A percentile compares a stretch with the other conserved stretches of the same genome.
Evolutionary conservation across 1,139 yeast genomes (phyloP).

Genomic region (Fermentozyma sake): DNA sequence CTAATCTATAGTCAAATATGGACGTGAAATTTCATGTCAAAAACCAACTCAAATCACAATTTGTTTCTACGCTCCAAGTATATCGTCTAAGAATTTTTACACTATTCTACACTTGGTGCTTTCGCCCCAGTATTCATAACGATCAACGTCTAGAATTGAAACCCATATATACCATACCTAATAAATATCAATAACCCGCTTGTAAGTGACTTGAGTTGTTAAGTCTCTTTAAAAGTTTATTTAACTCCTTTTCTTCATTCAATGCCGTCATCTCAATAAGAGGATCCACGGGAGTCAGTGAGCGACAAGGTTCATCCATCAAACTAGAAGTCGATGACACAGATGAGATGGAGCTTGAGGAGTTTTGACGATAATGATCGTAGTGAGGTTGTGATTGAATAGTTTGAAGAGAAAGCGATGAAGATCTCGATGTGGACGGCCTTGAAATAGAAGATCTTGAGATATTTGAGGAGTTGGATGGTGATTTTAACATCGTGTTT

Average conservation of each 20-base stretch:
- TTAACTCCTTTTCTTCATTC: conserved; percentile 38
- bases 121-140: too few relatives aligned
- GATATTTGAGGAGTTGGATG: conserved; percentile 6
- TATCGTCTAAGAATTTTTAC: too few relatives aligned
- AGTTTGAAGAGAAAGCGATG: conserved; percentile 5
- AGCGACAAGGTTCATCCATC: conserved; percentile 5
- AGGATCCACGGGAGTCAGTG: conserved; percentile 27
- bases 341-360: conserved; percentile 22
- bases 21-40: too few relatives aligned
- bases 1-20: too few relatives aligned
- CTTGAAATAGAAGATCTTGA: conserved; percentile 2
- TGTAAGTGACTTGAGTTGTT: conserved; percentile 7
- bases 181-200: too few relatives aligned
- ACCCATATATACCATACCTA: too few relatives aligned
- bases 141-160: too few relatives aligned
- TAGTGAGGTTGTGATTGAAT: conserved; percentile 1
- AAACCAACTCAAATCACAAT: too few relatives aligned
- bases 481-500: conserved; percentile 5
- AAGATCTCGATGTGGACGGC: conserved; percentile 1
- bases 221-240: conserved; percentile 27
- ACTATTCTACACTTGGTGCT: too few relatives aligned
- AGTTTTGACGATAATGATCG: conserved; percentile 26
- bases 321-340: conserved; percentile 12
- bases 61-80: too few relatives aligned
- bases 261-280: conserved; percentile 39